Percentiles rank a stretch among this genome's conserved stretches.
phyloP scores from a whole-genome alignment of 768 basidiomycete species.

The Kwoniella bestiolae region DNA sequence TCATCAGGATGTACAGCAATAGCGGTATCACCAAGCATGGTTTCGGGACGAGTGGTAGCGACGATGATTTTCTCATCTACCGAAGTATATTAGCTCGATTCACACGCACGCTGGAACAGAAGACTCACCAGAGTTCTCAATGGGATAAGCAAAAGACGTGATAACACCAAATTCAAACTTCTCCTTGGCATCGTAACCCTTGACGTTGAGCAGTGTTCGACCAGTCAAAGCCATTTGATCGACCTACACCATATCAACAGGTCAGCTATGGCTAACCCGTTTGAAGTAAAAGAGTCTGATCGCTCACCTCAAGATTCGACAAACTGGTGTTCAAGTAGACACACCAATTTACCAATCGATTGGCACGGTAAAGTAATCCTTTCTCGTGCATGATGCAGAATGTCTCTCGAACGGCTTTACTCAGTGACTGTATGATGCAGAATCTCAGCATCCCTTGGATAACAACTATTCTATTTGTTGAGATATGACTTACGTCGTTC shows the following conservation, averaged over 20 bases:
- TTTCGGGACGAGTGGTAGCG: constrained; percentile 97
- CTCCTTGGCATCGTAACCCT: constrained; percentile 93
- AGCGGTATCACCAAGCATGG: constrained; percentile 97
- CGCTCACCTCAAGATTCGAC: constrained; percentile 87
- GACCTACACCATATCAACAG: constrained; percentile 64
- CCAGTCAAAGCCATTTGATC: constrained; percentile 89
- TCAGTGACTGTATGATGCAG: constrained; percentile 64
- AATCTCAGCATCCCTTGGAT: neutral
- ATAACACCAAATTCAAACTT: constrained; percentile 96
- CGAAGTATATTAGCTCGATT: neutral
- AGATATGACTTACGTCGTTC: constrained; percentile 68
- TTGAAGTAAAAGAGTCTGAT: neutral
- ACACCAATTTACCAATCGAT: constrained; percentile 98
- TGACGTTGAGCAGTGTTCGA: constrained; percentile 81
- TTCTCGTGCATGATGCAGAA: constrained; percentile 91
- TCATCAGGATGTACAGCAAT: constrained; percentile 96
- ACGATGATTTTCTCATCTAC: constrained; percentile 87
- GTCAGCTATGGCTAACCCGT: neutral
- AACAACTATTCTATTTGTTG: neutral
- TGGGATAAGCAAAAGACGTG: constrained; percentile 91
- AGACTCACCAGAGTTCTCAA: constrained; percentile 76
- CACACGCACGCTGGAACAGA: neutral
- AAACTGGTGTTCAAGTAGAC: constrained; percentile 91
- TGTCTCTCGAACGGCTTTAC: constrained; percentile 85
- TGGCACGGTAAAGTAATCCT: constrained; percentile 90